Conservation (phyloP, 2,329 filamentous ascomycete species). For the Arthrobotrys pseudoclavata region DNA sequence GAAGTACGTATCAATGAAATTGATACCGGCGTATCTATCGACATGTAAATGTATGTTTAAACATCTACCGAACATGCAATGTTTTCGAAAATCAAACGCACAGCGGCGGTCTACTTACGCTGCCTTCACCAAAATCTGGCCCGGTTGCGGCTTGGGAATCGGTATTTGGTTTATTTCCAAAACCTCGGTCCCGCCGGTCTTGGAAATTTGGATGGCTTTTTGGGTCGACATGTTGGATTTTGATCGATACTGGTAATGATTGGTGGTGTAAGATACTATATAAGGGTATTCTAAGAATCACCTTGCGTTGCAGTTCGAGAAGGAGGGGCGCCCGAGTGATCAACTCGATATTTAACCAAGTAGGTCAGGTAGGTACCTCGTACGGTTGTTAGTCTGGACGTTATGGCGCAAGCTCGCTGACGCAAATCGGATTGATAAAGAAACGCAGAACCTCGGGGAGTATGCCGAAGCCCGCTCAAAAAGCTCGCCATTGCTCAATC, state of each 20-base stretch:
- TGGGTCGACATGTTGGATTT: constrained; percentile 29
- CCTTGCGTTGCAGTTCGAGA: neutral
- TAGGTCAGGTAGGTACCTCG: neutral
- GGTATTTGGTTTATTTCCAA: constrained; percentile 78
- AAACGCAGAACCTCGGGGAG: constrained; percentile 13
- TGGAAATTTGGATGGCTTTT: constrained; percentile 78
- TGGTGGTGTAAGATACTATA: constrained; percentile 3
- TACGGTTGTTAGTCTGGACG: neutral
- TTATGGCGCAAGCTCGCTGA: constrained; percentile 6
- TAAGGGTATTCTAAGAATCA: neutral
- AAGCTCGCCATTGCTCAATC: constrained; percentile 32
- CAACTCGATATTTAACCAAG: neutral
- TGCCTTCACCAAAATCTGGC: constrained; percentile 84
- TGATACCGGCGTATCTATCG: constrained; percentile 76
- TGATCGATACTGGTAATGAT: constrained; percentile 70
- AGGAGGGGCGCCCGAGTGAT: neutral
- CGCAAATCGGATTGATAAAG: constrained; percentile 23
- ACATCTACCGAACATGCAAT: neutral
- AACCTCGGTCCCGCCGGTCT: constrained; percentile 79
- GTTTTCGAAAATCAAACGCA: neutral
- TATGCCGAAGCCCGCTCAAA: constrained; percentile 12
- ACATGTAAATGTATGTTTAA: neutral
- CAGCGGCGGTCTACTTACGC: constrained; percentile 67
- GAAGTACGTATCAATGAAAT: constrained; percentile 95
- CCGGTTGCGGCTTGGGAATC: constrained; percentile 77